A percentile compares a stretch with the other conserved stretches of the same genome.
These are phyloP conservation scores for Loxodes magnus DNA, from an alignment of 73 alveolate genomes.

Conservation along the genomic window DNA sequence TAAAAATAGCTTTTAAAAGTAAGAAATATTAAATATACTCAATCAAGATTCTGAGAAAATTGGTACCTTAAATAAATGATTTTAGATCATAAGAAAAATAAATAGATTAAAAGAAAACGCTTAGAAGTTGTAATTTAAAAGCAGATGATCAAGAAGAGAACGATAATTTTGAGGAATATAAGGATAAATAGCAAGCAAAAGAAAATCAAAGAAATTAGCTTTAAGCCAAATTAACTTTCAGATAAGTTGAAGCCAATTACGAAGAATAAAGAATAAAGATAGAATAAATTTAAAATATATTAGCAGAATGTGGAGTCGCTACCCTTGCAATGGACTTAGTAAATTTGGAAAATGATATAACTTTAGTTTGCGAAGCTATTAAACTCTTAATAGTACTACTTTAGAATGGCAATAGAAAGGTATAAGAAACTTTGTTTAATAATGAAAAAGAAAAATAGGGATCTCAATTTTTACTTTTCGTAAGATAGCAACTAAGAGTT, in stretches of 20 bases:
- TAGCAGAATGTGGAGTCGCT: constrained; percentile 3
- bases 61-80: background rate
- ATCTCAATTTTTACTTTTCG: no score
- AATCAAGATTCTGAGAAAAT: background rate
- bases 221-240: no score
- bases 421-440: background rate
- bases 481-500: no score
- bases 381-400: background rate
- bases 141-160: background rate
- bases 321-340: background rate
- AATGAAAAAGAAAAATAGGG: no score
- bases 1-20: constrained; percentile 3
- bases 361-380: background rate
- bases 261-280: background rate
- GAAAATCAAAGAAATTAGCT: no score
- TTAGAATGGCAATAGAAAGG: background rate
- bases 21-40: background rate
- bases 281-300: background rate
- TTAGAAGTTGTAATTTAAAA: no score
- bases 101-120: no score
- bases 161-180: background rate
- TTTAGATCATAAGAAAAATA: no score
- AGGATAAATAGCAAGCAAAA: no score
- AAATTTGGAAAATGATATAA: background rate
- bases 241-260: no score